Evolutionary conservation across 2,329 filamentous ascomycete species (phyloP), one percentile per base, ranked within the genome.

Genomic region (Ceratocystis diversiconidia): DNA sequence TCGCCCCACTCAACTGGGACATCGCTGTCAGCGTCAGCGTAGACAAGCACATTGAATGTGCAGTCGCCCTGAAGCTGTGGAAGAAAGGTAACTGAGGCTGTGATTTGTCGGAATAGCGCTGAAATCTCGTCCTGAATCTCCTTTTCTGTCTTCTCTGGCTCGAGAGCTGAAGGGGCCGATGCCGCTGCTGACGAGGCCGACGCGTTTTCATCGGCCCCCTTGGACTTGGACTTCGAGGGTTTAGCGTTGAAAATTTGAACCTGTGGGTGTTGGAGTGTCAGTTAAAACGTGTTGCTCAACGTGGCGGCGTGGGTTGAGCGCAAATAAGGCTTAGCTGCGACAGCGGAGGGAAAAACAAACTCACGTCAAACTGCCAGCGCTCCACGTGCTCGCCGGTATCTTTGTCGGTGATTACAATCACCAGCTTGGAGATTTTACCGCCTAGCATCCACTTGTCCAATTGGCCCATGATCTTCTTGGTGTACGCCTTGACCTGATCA

Each of bases 381-480:
- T 99, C 94, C 57, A 99, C 85, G 75, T 96, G 88, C 74, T 96
- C 92, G 69, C 92, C 94, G 0, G 92, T 96, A 75, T 99, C 94
- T 76, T 96, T 97, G 79, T 89, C 89, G 41, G 92, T 96, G 70
- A 99, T 92, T 61, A 99, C 94, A 64, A 99, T 88, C 67, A 99
- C 92, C 12, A 99, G 85, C 76, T 95, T 96, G 63, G 90, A 95
- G 74, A 99, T 96, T 77, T 99, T 97, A 74, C 92, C 90, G 71
- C 88, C 89, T 64, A 91, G 82, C 91, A 97, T 97, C 94, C 94
- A 99, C 74, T 90, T 90, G 78, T 95, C 92, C 67, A 99, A 84
- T 76, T 99, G 94, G 32, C 86, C 87, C 92, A 96, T 99, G 78
- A 99, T 97, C 78, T 95, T 96, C 77, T 96, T 96, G 80, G 99